Conservation (phyloP, 495 filamentous ascomycete genomes). For the Glutinoglossum americanum region DNA sequence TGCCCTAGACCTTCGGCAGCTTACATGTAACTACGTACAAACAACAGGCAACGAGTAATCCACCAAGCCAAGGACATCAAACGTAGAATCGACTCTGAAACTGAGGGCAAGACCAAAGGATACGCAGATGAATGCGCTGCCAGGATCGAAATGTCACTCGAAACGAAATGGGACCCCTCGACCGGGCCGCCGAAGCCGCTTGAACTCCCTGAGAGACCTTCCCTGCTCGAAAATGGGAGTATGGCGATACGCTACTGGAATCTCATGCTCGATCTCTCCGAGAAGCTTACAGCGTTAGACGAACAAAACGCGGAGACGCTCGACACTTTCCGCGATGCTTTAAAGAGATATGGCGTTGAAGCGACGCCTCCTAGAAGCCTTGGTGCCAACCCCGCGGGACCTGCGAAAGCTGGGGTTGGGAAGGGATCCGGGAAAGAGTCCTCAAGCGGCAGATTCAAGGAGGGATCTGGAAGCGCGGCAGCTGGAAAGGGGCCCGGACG, state of each 20-base stretch:
- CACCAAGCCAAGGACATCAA: not conserved
- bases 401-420: not conserved
- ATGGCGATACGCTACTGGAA: not conserved
- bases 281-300: not conserved
- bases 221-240: not conserved
- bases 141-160: not conserved
- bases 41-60: no score
- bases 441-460: not conserved
- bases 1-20: not conserved
- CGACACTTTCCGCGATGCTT: not conserved
- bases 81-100: not conserved
- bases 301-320: not conserved
- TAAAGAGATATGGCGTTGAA: not conserved
- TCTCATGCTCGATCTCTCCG: not conserved
- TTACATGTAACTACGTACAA: no score
- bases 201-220: not conserved
- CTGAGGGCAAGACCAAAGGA: not conserved
- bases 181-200: not conserved
- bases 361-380: not conserved
- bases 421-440: not conserved
- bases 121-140: not conserved
- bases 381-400: not conserved
- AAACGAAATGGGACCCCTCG: not conserved
- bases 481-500: not conserved
- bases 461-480: not conserved